Base-by-base conservation (phyloP, 371 early-diverging fungal genomes). In the Haplosporangium sp. region DNA sequence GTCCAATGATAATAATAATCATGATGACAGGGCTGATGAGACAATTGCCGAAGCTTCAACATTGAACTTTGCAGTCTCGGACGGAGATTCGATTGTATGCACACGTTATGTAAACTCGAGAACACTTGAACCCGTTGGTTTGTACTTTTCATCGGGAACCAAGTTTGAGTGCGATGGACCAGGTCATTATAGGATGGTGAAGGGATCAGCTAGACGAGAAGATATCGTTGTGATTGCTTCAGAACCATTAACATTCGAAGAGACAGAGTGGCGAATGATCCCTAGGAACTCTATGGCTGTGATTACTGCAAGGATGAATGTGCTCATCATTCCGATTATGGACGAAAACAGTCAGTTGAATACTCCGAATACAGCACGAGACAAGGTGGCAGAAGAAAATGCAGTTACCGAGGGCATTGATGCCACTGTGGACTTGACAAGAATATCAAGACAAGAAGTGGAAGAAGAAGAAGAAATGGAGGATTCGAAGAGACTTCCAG, bases 61-160 rank as follows among this genome's bases (percentile, higher is more conserved):
- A 57, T 74, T 95, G 63, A 95, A 95, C 75, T 95, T 95, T 88
- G 96, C 95, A n/a, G 94, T 95, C 42, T 94, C 96, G 45, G 94
- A 95, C 76, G 96, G 96, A 5, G 86, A 84, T 70, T 83, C 91
- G 0, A 93, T 95, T 0, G 91, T 95, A 3, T 95, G 95, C 83
- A 89, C 94, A 15, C 84, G 95, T n/a, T 95, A 95, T 65, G 90
- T 92, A 42, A 92, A 87, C 47, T 89, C 91, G 63, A 74, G 69
- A n/a, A 86, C 86, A 3, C 79, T 87, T 63, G 94, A 94, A 61
- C 93, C 92, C 2, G 94, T 94, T 1, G 93, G 94, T 39, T 82
- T 95, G 20, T 95, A 92, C 64, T 95, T 92, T 71, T 95, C 96
- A 38, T 94, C 94, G 35, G 92, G 92, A 7, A 89, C 89, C 2